These are phyloP conservation scores for Hemisphaericaspora subhashii DNA, from an alignment of 1,139 yeast species.

Conservation along the genomic window DNA sequence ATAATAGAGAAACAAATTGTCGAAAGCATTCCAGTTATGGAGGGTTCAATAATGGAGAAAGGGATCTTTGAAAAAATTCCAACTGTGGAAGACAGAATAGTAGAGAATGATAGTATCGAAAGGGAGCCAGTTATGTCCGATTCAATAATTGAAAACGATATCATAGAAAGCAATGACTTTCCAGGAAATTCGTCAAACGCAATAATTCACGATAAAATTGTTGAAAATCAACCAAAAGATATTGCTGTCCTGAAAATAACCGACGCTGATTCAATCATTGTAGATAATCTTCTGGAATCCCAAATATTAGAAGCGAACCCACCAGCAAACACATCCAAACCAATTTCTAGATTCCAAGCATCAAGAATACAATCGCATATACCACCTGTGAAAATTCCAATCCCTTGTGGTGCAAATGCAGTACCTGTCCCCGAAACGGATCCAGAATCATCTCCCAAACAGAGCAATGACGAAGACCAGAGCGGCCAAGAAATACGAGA, in stretches of 20 bases:
- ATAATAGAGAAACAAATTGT: not conserved
- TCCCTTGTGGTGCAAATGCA: constrained; percentile 2
- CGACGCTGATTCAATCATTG: not conserved
- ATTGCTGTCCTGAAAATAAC: no score
- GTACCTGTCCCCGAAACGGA: not conserved
- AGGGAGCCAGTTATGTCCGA: not conserved
- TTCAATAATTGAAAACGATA: constrained; percentile 5
- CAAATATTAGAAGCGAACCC: not conserved
- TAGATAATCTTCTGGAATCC: not conserved
- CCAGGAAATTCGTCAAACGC: no score
- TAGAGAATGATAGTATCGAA: not conserved
- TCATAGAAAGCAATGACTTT: no score
- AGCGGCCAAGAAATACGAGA: constrained; percentile 17
- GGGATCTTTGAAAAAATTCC: constrained; percentile 9
- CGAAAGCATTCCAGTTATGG: no score
- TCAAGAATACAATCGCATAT: constrained; percentile 1
- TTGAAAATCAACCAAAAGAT: constrained; percentile 8
- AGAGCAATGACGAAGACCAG: not conserved
- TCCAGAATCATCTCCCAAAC: no score
- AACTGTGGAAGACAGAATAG: not conserved
- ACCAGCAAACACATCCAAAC: not conserved
- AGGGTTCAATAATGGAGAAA: constrained; percentile 1
- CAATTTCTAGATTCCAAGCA: constrained; percentile 2
- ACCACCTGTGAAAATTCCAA: constrained; percentile 7
- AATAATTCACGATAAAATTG: no score